Evolutionary conservation across 176 grass and related monocot species (phyloP).

Genomic region (Oryza meyeriana): DNA sequence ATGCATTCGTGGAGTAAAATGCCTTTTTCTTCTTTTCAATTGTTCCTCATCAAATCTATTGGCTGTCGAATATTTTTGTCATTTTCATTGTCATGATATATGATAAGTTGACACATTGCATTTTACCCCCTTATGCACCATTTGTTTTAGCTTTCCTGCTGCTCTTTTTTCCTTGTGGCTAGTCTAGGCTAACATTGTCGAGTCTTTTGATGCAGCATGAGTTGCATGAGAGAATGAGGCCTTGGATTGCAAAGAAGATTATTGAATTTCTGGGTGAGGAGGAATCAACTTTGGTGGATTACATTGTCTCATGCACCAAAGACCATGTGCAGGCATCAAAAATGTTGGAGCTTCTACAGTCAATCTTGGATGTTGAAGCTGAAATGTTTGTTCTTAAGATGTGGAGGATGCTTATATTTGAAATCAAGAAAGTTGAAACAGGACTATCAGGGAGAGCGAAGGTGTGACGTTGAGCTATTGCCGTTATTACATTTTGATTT

Average conservation of each 20-base stretch:
- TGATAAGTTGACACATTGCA: not conserved
- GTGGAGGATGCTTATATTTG: slow-evolving; percentile 99
- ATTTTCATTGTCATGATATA: not conserved
- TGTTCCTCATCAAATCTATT: not conserved
- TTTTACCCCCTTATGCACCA: not conserved
- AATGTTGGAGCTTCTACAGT: slow-evolving; percentile 87
- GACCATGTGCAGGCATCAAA: slow-evolving; percentile 89
- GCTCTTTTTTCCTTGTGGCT: not conserved
- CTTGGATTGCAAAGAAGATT: slow-evolving; percentile 99
- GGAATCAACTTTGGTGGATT: slow-evolving; percentile 96
- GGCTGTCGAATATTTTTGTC: not conserved
- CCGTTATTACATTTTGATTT: slow-evolving; percentile 37
- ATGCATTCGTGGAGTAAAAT: not conserved
- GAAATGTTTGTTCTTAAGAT: slow-evolving; percentile 99
- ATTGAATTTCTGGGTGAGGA: slow-evolving; percentile 98
- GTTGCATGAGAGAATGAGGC: slow-evolving; percentile 94
- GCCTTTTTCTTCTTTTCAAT: not conserved
- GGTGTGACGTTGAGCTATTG: slow-evolving; percentile 27
- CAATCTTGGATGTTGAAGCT: slow-evolving; percentile 89
- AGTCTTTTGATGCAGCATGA: slow-evolving; percentile 57
- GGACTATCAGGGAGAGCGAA: slow-evolving; percentile 55
- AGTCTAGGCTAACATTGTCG: slow-evolving; percentile 3
- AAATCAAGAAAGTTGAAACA: slow-evolving; percentile 95
- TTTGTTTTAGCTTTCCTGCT: not conserved
- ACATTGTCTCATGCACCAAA: slow-evolving; percentile 91